phyloP scores from a whole-genome alignment of 139 green algal species.

The Pedinophyceae sp. region DNA sequence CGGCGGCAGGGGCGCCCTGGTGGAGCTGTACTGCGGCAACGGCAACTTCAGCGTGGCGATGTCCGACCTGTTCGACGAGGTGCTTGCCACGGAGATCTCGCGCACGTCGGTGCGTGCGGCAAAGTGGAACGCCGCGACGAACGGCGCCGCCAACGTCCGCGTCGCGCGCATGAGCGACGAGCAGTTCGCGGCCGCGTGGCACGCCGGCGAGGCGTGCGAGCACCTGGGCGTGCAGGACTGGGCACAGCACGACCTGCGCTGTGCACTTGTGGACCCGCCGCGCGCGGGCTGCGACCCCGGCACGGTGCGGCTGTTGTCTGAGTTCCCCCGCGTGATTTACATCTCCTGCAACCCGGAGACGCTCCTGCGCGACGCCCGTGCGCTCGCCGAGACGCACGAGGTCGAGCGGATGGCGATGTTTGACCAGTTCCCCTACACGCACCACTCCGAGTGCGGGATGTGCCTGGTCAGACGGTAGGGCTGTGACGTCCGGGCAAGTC shows the following conservation, averaged over 20 bases:
- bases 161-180: slow-evolving; percentile 62
- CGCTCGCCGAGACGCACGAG: slow-evolving; percentile 27
- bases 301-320: slow-evolving; percentile 28
- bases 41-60: slow-evolving; percentile 83
- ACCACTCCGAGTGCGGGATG: slow-evolving; percentile 71
- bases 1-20: slow-evolving; percentile 25
- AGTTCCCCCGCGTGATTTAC: slow-evolving; percentile 77
- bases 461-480: slow-evolving; percentile 38
- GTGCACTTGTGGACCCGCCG: too few relatives aligned
- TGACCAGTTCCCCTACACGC: slow-evolving; percentile 87
- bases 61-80: slow-evolving; percentile 19
- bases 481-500: too few relatives aligned
- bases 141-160: slow-evolving; percentile 32
- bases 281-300: slow-evolving; percentile 25
- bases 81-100: slow-evolving; percentile 10
- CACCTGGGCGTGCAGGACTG: slow-evolving; percentile 23
- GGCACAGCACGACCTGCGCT: not conserved
- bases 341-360: slow-evolving; percentile 87
- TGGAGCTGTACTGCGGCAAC: slow-evolving; percentile 92
- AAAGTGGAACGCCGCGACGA: slow-evolving; percentile 26
- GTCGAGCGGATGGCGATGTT: slow-evolving; percentile 72
- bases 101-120: not conserved
- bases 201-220: slow-evolving; percentile 9
- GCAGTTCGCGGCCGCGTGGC: slow-evolving; percentile 66
- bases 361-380: slow-evolving; percentile 26